phyloP scores from a whole-genome alignment of 306 rosid genomes.

The Urtica urens region DNA sequence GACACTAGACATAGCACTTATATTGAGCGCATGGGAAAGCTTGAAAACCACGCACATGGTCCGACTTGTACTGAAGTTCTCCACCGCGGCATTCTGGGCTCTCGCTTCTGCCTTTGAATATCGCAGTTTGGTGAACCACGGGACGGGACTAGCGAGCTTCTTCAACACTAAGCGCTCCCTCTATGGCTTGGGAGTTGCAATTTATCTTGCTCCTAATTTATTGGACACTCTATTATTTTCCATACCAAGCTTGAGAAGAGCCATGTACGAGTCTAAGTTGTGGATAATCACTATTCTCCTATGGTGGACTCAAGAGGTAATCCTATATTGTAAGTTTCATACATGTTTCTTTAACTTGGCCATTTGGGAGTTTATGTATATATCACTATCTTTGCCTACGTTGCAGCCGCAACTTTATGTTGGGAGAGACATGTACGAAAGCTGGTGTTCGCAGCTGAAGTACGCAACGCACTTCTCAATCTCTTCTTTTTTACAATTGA shows the following conservation, averaged over 20 bases:
- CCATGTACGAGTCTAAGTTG: constrained; percentile 67
- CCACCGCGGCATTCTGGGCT: constrained; percentile 73
- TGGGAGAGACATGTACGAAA: constrained; percentile 92
- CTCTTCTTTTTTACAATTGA: too few species aligned
- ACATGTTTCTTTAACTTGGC: background rate
- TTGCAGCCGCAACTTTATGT: constrained; percentile 86
- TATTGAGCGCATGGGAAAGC: constrained; percentile 78
- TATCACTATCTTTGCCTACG: constrained; percentile 18
- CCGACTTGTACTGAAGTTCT: constrained; percentile 76
- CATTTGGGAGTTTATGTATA: constrained; percentile 2
- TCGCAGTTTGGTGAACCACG: constrained; percentile 60
- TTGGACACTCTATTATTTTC: constrained; percentile 64
- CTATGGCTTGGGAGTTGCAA: constrained; percentile 51
- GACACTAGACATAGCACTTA: constrained; percentile 62
- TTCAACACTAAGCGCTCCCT: constrained; percentile 73
- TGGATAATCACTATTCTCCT: constrained; percentile 52
- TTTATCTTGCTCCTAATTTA: constrained; percentile 69
- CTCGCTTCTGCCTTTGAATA: constrained; percentile 71
- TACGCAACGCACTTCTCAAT: constrained; percentile 28
- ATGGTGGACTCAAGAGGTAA: constrained; percentile 99
- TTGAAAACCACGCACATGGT: constrained; percentile 73
- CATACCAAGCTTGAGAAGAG: constrained; percentile 72
- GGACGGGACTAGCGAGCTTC: constrained; percentile 59
- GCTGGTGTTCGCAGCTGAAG: constrained; percentile 64
- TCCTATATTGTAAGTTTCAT: constrained; percentile 15